Percentiles rank a stretch among this genome's conserved stretches.
These are phyloP conservation scores for Xylaria sp. DNA, from an alignment of 2,329 filamentous ascomycete genomes.

Conservation along the genomic window DNA sequence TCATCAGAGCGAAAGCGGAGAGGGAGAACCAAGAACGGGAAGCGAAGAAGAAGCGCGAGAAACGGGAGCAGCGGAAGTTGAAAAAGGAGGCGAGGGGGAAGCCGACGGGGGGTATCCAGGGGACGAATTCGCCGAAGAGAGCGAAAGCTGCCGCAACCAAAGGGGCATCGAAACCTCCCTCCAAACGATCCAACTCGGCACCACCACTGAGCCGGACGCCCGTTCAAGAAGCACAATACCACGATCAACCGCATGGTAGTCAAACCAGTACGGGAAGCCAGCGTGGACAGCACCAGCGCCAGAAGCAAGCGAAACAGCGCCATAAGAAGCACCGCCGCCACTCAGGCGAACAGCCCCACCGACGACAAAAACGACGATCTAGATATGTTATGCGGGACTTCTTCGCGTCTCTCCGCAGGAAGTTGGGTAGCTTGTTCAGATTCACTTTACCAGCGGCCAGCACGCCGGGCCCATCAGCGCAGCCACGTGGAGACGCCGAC, in stretches of 20 bases:
- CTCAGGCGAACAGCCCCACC: slow-evolving; percentile 22
- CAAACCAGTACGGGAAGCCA: slow-evolving; percentile 7
- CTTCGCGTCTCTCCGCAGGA: slow-evolving; percentile 31
- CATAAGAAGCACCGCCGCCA: slow-evolving; percentile 33
- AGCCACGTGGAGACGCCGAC: background rate
- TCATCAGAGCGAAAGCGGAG: slow-evolving; percentile 20
- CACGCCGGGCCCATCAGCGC: background rate
- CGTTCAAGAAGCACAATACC: background rate
- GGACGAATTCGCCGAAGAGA: background rate
- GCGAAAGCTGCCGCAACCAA: background rate
- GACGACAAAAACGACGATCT: slow-evolving; percentile 27
- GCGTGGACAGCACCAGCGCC: background rate
- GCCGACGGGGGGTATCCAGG: background rate
- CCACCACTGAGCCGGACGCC: slow-evolving; percentile 13
- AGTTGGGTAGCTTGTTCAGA: slow-evolving; percentile 26
- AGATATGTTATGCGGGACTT: slow-evolving; percentile 26
- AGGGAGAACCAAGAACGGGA: slow-evolving; percentile 16
- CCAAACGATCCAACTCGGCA: slow-evolving; percentile 10
- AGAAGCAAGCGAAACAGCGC: slow-evolving; percentile 10
- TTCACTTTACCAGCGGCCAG: slow-evolving; percentile 2
- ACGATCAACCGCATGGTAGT: background rate
- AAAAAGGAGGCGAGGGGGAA: background rate
- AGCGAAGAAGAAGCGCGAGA: slow-evolving; percentile 15
- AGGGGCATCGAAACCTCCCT: background rate
- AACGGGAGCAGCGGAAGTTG: background rate